These are phyloP conservation scores for Ananas comosus DNA, from an alignment of 176 grass and related monocot species.

Conservation along the genomic window DNA sequence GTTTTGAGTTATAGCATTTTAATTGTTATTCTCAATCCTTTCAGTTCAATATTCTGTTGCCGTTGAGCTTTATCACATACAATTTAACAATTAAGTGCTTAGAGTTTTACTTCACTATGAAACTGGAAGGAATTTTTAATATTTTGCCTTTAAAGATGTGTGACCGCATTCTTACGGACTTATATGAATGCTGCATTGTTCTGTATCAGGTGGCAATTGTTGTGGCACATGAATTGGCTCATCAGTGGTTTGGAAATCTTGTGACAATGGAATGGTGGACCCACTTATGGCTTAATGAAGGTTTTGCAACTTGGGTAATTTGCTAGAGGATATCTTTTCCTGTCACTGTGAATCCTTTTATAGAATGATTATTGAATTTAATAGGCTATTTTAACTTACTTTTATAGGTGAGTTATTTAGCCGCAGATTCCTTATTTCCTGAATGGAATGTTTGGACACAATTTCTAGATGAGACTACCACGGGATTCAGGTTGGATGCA, in stretches of 20 bases:
- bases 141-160: neutral
- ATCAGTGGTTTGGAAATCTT: slow-evolving; percentile 98
- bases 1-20: neutral
- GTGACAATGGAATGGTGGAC: slow-evolving; percentile 99
- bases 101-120: slow-evolving; percentile 1
- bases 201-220: slow-evolving; percentile 65
- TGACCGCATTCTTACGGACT: slow-evolving; percentile 1
- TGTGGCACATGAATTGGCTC: slow-evolving; percentile 94
- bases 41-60: neutral
- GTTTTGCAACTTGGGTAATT: slow-evolving; percentile 94
- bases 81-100: neutral
- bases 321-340: neutral
- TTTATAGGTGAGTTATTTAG: slow-evolving; percentile 70
- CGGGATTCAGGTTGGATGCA: slow-evolving; percentile 74
- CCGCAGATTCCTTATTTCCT: slow-evolving; percentile 69
- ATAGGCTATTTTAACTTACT: slow-evolving; percentile 11
- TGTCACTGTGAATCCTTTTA: neutral
- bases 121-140: slow-evolving; percentile 1
- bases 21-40: neutral
- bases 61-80: neutral
- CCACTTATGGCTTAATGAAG: slow-evolving; percentile 94
- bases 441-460: slow-evolving; percentile 99
- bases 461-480: slow-evolving; percentile 69
- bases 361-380: neutral
- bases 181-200: slow-evolving; percentile 4